Evolutionary conservation across 768 basidiomycete genomes (phyloP).

Genomic region (Auricularia cornea): DNA sequence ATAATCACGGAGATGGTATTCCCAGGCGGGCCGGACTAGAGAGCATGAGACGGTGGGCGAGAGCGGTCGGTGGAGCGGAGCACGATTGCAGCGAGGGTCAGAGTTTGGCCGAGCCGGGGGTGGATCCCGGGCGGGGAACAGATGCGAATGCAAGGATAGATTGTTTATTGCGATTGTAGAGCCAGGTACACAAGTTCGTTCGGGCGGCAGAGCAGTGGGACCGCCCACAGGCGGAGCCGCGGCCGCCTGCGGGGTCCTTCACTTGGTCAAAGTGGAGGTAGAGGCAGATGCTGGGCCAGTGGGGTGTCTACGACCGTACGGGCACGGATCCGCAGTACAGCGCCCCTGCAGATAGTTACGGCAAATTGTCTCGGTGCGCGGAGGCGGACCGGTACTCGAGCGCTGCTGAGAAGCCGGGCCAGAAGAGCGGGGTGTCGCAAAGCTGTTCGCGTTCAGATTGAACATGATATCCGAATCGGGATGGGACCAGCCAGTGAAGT

Average conservation of each 20-base stretch:
- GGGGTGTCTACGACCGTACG: neutral
- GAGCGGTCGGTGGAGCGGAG: neutral
- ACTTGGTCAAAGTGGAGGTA: neutral
- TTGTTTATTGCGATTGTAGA: neutral
- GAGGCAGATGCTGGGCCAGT: neutral
- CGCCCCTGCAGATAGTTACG: neutral
- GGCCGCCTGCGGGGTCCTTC: neutral
- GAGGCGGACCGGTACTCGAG: too few species aligned
- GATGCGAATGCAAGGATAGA: neutral
- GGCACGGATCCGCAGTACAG: neutral
- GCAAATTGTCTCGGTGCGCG: neutral
- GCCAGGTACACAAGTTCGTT: neutral
- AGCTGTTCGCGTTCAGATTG: neutral
- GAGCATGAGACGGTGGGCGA: neutral
- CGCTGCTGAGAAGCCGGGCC: neutral
- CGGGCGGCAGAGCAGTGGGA: neutral
- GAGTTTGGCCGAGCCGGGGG: conserved; percentile 8
- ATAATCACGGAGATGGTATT: conserved; percentile 5
- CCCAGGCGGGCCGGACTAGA: conserved; percentile 2
- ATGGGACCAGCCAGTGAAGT: neutral
- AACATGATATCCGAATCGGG: neutral
- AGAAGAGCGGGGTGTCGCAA: neutral
- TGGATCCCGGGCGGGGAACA: neutral
- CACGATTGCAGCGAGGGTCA: conserved; percentile 7
- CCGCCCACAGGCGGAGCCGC: neutral